Base-by-base conservation (phyloP, 805 yeast species). In the Blastobotrys robertii region DNA sequence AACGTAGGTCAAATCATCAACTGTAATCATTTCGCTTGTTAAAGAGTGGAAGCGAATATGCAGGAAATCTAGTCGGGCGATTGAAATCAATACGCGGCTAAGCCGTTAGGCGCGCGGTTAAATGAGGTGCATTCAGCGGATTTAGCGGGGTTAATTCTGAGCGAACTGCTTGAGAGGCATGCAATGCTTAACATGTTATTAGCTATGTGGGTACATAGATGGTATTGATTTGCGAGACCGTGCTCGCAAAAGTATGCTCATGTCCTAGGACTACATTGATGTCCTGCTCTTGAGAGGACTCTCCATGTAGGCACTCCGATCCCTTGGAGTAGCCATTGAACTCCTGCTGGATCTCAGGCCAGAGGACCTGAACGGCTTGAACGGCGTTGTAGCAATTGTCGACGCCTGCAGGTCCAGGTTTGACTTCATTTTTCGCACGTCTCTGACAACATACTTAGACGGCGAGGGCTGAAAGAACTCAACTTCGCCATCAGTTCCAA, bases 1-100 rank as follows among this genome's bases (percentile, higher is more conserved):
- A 22, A 73, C 76, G 61, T 87, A 92, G 1, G 80, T 74, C 40
- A 90, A 67, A 37, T 77, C 64, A 8, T 68, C 65, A 0, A 88
- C 79, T 49, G 72, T 77, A 12, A 88, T 77, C 35, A 60, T 60
- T 36, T 19, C 25, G 25, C 25, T 19, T 4, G 6, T 19, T 6
- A 19, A 19, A 19, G 25, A 19, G 25, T 19, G 25, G 25, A 19
- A 6, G n/a, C n/a, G n/a, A n/a, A n/a, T 4, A 19, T 19, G 25
- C 25, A 19, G 39, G 9, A 39, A 36, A 7, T 19, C 31, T 3
- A 34, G n/a, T 28, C 28, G 10, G 25, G 25, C 25, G 25, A 19
- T 4, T 19, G 25, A 19, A 19, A 4, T 19, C 25, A 4, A 19
- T 19, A 4, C 6, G 25, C 25, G 25, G 25, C 25, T 19, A 19